Evolutionary conservation across 768 basidiomycete species (phyloP).

Genomic region (Tulasnella sp.): DNA sequence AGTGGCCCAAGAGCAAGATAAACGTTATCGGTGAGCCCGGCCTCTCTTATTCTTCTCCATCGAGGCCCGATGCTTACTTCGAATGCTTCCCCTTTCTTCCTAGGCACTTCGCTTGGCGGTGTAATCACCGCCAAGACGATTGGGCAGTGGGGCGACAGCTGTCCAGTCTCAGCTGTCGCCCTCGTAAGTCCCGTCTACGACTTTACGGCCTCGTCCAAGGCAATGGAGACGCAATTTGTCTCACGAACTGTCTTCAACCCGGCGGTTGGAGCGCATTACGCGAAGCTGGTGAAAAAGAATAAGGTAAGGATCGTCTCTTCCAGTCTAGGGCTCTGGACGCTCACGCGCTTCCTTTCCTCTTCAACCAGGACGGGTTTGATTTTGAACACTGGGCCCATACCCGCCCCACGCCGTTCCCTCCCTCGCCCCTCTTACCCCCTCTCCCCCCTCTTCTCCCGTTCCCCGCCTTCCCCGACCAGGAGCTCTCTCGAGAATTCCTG

Average conservation of each 20-base stretch:
- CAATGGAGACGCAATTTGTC: background rate
- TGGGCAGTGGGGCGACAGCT: background rate
- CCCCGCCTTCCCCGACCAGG: background rate
- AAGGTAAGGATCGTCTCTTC: background rate
- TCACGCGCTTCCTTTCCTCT: background rate
- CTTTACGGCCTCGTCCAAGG: background rate
- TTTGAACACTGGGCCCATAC: background rate
- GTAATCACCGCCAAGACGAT: background rate
- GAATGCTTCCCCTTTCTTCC: background rate
- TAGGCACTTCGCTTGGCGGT: background rate
- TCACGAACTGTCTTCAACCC: background rate
- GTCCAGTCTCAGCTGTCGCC: background rate
- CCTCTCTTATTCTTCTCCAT: background rate
- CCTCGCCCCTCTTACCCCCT: background rate
- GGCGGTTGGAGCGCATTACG: background rate
- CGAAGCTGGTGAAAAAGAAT: background rate
- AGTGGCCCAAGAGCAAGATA: background rate
- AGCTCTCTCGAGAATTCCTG: background rate
- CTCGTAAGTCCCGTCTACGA: background rate
- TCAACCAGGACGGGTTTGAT: background rate
- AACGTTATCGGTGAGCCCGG: background rate
- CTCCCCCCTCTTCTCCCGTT: background rate
- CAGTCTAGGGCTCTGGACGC: no score
- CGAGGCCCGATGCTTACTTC: background rate
- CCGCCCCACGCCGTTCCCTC: background rate